Base-by-base conservation (phyloP, 257 asterid genomes). In the Verbena officinalis region DNA sequence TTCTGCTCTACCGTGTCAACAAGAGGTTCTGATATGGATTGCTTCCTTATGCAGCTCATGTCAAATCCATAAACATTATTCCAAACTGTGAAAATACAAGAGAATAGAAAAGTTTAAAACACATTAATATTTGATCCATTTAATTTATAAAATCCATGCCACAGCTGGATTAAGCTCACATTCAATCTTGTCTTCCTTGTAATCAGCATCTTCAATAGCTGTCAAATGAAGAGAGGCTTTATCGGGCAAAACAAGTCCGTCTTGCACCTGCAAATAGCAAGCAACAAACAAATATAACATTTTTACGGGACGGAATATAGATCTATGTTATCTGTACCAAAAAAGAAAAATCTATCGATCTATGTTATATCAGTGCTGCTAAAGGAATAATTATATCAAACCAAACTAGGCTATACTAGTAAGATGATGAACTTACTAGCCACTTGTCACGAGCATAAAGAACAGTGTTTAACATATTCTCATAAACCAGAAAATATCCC, bases 41-140 rank as follows among this genome's bases (percentile, higher is more conserved):
- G 96, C 86, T 90, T 90, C 85, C 97, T 80, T 31, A 94, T 88
- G 83, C 99, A 94, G 83, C 96, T 94, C 99, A 94, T 94, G 70
- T 94, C 84, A 64, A 90, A 94, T 62, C 99, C 99, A 33, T 88
- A 94, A 1, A 90, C 96, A 75, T 68, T 74, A 74, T 94, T 88
- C 96, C 96, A 88, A 68, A 85, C 97, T 90, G 95, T 68, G 17
- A 59, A 13, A 62, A 39, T 56, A 42, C 33, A 59, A 44, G 53
- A 22, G 57, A 57, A n/a, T 38, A 48, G 4, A 53, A 22, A 33
- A 9, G 3, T 36, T 2, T 2, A 4, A 36, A 5, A 36, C 40
- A 5, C 4, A 36, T 36, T 36, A 36, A 36, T 36, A 36, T 36
- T 5, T 4, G 40, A 36, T 36, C 9, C 40, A 36, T 36, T 36